These are phyloP conservation scores for Huntiella moniliformis DNA, from an alignment of 2,329 filamentous ascomycete genomes.

Conservation along the genomic window DNA sequence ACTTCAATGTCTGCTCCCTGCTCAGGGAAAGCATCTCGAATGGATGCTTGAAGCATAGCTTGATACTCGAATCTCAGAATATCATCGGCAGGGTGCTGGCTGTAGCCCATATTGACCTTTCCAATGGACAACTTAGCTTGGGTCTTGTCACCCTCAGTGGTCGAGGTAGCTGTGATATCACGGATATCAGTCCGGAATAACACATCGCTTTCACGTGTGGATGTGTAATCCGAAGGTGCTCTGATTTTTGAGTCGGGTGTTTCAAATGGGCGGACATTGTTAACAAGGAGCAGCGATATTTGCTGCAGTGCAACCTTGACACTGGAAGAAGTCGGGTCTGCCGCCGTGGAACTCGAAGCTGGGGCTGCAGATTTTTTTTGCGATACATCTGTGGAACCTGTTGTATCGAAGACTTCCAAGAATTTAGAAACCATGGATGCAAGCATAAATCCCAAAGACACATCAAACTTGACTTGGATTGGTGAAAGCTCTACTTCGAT, in stretches of 20 bases:
- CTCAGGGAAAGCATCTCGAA: slow-evolving; percentile 37
- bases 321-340: slow-evolving; percentile 17
- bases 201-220: slow-evolving; percentile 20
- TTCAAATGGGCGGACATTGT: slow-evolving; percentile 32
- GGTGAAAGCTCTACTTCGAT: slow-evolving; percentile 35
- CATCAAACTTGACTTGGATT: slow-evolving; percentile 33
- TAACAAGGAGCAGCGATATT: slow-evolving; percentile 36
- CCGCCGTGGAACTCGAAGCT: slow-evolving; percentile 3
- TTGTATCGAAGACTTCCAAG: slow-evolving; percentile 24
- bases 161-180: slow-evolving; percentile 16
- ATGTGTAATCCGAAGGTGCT: slow-evolving; percentile 20
- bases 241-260: slow-evolving; percentile 30
- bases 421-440: slow-evolving; percentile 32
- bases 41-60: slow-evolving; percentile 38
- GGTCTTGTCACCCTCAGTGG: slow-evolving; percentile 11
- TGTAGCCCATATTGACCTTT: slow-evolving; percentile 39
- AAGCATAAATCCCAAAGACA: slow-evolving; percentile 36
- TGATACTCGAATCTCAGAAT: slow-evolving; percentile 44
- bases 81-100: slow-evolving; percentile 24
- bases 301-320: slow-evolving; percentile 29
- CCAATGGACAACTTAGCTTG: slow-evolving; percentile 14
- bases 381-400: background rate
- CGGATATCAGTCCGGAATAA: slow-evolving; percentile 32
- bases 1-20: slow-evolving; percentile 39
- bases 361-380: background rate